Evolutionary conservation across 169 alveolate genomes (phyloP).

Genomic region (Ichthyophthirius multifiliis): DNA sequence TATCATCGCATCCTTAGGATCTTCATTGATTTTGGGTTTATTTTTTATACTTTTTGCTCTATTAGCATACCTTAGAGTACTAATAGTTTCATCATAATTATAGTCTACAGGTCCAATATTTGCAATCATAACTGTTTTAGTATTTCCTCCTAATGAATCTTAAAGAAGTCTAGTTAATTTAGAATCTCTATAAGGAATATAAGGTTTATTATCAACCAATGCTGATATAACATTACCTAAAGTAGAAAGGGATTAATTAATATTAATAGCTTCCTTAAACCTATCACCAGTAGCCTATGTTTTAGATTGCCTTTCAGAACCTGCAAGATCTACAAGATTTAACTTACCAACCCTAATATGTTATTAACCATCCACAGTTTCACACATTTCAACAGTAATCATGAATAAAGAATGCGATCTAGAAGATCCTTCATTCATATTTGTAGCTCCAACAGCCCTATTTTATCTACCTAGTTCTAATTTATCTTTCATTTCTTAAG

Average conservation of each 20-base stretch:
- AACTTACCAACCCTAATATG: constrained; percentile 54
- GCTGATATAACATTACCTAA: constrained; percentile 71
- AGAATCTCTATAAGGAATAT: constrained; percentile 71
- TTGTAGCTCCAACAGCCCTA: constrained; percentile 87
- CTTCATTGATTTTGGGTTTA: constrained; percentile 79
- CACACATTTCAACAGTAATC: constrained; percentile 85
- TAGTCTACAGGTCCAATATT: constrained; percentile 72
- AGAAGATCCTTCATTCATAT: constrained; percentile 82
- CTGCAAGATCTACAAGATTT: constrained; percentile 84
- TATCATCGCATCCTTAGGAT: constrained; percentile 75
- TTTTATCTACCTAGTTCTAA: constrained; percentile 79
- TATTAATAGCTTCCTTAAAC: constrained; percentile 66
- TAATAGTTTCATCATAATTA: constrained; percentile 73
- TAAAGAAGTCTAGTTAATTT: constrained; percentile 67
- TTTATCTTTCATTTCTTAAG: constrained; percentile 85
- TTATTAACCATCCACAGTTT: constrained; percentile 32
- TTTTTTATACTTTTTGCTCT: constrained; percentile 80
- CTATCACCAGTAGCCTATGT: constrained; percentile 66
- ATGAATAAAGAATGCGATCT: constrained; percentile 90
- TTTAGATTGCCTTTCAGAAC: constrained; percentile 64
- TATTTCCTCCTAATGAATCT: constrained; percentile 79
- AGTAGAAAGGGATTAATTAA: constrained; percentile 76
- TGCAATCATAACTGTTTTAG: constrained; percentile 78
- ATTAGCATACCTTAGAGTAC: constrained; percentile 73
- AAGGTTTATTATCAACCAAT: constrained; percentile 64